A percentile compares a stretch with the other conserved stretches of the same genome.
These are phyloP conservation scores for Artomyces pyxidatus DNA, from an alignment of 768 basidiomycete species.

Conservation along the genomic window DNA sequence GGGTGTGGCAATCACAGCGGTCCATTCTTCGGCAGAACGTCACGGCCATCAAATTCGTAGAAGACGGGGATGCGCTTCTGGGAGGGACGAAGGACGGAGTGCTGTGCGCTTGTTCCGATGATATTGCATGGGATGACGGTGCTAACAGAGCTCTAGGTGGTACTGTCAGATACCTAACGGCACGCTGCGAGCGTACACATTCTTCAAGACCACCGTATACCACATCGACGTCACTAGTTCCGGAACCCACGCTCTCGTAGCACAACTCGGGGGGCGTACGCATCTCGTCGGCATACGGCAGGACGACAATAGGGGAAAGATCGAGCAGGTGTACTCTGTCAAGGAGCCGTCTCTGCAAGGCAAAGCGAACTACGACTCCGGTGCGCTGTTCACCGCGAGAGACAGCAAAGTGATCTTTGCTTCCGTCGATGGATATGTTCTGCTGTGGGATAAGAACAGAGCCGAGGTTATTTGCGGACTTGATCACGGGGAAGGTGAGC, in stretches of 20 bases:
- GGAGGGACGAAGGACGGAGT: constrained; percentile 67
- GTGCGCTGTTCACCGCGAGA: constrained; percentile 44
- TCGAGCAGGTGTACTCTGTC: constrained; percentile 45
- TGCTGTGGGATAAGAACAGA: constrained; percentile 56
- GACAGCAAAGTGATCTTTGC: constrained; percentile 55
- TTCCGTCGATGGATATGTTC: constrained; percentile 40
- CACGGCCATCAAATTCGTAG: constrained; percentile 53
- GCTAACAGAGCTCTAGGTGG: constrained; percentile 37
- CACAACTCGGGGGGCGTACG: constrained; percentile 40
- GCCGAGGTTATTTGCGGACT: constrained; percentile 48
- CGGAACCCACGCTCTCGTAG: constrained; percentile 45
- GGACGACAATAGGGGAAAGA: constrained; percentile 41
- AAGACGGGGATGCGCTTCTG: constrained; percentile 53
- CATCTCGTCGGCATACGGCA: constrained; percentile 43
- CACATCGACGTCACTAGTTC: constrained; percentile 44
- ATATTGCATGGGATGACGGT: neutral
- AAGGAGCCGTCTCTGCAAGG: constrained; percentile 31
- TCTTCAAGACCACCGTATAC: constrained; percentile 52
- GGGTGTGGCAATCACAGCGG: constrained; percentile 56
- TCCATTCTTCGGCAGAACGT: constrained; percentile 59
- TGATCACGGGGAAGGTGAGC: constrained; percentile 52
- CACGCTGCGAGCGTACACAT: constrained; percentile 50
- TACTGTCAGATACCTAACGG: constrained; percentile 62
- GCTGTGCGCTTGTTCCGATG: constrained; percentile 34
- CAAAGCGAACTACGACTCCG: constrained; percentile 26